Evolutionary conservation across 2,329 filamentous ascomycete species (phyloP).

Genomic region (Xylaria sp.): DNA sequence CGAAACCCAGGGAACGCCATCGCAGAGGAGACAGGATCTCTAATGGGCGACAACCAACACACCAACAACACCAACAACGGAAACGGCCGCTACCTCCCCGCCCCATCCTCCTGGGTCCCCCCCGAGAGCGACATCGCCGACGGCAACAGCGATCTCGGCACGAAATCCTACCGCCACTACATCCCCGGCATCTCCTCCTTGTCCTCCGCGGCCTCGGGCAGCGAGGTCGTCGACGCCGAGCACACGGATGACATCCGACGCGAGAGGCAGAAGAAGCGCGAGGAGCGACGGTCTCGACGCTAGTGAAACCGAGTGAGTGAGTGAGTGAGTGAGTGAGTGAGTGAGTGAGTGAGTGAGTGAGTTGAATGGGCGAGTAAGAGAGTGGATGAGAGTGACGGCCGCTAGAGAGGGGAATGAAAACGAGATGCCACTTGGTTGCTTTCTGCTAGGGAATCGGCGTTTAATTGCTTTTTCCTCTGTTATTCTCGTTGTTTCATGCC

Average conservation of each 20-base stretch:
- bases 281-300: slow-evolving; percentile 38
- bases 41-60: slow-evolving; percentile 31
- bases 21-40: slow-evolving; percentile 43
- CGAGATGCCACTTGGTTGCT: background rate
- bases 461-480: background rate
- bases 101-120: slow-evolving; percentile 51
- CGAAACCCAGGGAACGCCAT: slow-evolving; percentile 54
- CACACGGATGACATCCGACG: slow-evolving; percentile 57
- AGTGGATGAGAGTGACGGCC: background rate
- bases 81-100: slow-evolving; percentile 44
- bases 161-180: slow-evolving; percentile 67
- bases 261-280: slow-evolving; percentile 57
- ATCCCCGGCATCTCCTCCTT: slow-evolving; percentile 62
- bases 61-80: slow-evolving; percentile 38
- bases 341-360: background rate
- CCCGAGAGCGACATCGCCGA: slow-evolving; percentile 54
- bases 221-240: slow-evolving; percentile 48
- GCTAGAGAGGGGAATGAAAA: background rate
- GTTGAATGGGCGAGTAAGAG: no score
- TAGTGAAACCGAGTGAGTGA: background rate
- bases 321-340: background rate
- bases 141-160: slow-evolving; percentile 62
- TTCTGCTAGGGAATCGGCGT: background rate
- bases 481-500: background rate
- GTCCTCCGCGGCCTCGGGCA: slow-evolving; percentile 38